A percentile compares a stretch with the other conserved stretches of the same genome.
phyloP scores from a whole-genome alignment of 2,329 filamentous ascomycete species.

The Calcarisporium arbuscula region DNA sequence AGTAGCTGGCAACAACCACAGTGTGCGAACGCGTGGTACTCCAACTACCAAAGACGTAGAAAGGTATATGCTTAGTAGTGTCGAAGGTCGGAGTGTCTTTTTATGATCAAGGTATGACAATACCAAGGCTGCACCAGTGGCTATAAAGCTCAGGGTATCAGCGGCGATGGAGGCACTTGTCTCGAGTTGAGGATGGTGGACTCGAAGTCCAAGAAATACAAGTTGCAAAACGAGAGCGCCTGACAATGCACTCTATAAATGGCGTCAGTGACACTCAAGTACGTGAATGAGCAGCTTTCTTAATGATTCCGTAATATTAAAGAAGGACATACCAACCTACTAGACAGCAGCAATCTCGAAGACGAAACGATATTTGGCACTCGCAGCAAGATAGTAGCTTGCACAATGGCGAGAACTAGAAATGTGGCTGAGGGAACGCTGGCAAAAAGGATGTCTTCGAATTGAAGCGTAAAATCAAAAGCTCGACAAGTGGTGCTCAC shows the following conservation, averaged over 20 bases:
- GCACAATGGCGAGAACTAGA: conserved; percentile 7
- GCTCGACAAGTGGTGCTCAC: conserved; percentile 14
- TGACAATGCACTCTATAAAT: too few relatives aligned
- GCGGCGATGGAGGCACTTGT: conserved; percentile 14
- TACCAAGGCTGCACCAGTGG: conserved; percentile 8
- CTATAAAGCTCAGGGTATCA: conserved; percentile 12
- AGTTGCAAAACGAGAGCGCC: conserved; percentile 12
- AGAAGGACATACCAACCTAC: too few relatives aligned
- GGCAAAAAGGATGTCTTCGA: conserved; percentile 20
- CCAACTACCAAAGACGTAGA: conserved; percentile 12
- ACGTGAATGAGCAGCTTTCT: too few relatives aligned
- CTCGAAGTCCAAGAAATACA: conserved; percentile 13
- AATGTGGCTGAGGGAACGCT: conserved; percentile 15
- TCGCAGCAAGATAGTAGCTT: too few relatives aligned
- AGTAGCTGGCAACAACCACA: conserved; percentile 12
- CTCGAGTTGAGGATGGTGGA: conserved; percentile 1
- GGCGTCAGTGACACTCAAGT: too few relatives aligned
- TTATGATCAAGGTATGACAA: conserved; percentile 15
- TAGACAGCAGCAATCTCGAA: too few relatives aligned
- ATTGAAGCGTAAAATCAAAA: conserved; percentile 22
- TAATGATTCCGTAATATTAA: too few relatives aligned
- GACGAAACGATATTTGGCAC: too few relatives aligned
- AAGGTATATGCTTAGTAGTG: conserved; percentile 17
- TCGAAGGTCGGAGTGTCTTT: conserved; percentile 17
- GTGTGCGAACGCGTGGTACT: conserved; percentile 13